These are phyloP conservation scores for Sugiyamaella marilandica DNA, from an alignment of 805 yeast genomes.

Conservation along the genomic window DNA sequence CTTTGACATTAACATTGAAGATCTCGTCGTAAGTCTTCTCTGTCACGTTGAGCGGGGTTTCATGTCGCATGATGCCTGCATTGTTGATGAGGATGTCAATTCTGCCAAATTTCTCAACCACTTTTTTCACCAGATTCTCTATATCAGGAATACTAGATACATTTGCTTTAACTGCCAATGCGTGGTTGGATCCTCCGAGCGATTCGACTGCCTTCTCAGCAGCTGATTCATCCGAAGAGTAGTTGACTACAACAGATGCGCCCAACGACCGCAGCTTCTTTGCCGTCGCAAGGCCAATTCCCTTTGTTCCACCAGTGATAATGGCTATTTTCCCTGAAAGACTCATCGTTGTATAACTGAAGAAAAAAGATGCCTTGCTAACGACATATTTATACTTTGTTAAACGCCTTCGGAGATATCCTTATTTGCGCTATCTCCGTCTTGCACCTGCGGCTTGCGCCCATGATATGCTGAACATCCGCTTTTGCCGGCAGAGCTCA, in stretches of 20 bases:
- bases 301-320: constrained; percentile 50
- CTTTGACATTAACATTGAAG: constrained; percentile 17
- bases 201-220: constrained; percentile 13
- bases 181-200: constrained; percentile 5
- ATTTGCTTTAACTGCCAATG: constrained; percentile 15
- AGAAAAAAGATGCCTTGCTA: too few relatives aligned
- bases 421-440: too few relatives aligned
- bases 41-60: constrained; percentile 12
- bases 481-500: too few relatives aligned
- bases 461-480: too few relatives aligned
- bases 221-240: constrained; percentile 10
- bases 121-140: constrained; percentile 5
- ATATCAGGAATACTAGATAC: constrained; percentile 11
- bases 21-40: constrained; percentile 13
- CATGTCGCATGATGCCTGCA: constrained; percentile 28
- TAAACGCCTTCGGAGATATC: neutral
- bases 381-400: neutral
- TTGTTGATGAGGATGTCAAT: constrained; percentile 36
- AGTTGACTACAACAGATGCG: constrained; percentile 37
- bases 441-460: too few relatives aligned
- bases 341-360: constrained; percentile 5
- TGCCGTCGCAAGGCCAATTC: constrained; percentile 48
- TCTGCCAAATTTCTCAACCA: constrained; percentile 4
- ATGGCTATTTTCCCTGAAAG: constrained; percentile 37
- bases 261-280: constrained; percentile 42